Evolutionary conservation across 345 rosid genomes (phyloP), one percentile per base, ranked within the genome.

Genomic region (Limnanthes douglasii): DNA sequence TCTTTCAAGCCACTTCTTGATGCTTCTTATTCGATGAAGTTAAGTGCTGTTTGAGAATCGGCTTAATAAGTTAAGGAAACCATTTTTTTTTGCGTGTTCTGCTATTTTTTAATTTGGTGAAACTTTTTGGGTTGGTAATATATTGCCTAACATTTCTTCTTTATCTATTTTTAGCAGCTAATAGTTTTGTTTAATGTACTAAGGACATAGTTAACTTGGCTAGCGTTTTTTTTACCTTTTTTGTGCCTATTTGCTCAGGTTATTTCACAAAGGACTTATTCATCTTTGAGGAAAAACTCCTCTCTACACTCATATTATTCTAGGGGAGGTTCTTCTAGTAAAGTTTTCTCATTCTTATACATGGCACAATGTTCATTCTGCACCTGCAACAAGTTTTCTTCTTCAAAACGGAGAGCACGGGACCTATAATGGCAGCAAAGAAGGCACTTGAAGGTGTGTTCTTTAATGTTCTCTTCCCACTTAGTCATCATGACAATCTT

Each of bases 391-490:
- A 71, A 72, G 41, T 55, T 64, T 51, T n/a, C n/a, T n/a, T 57
- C 71, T 15, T 86, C 95, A 9, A 78, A 78, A 50, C 45, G 86
- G 49, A 69, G 97, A 65, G 69, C 97, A 29, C 69, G 93, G 90
- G 95, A 11, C 93, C 90, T 11, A 80, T 79, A 12, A 73, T 83
- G 95, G 83, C 93, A n/a, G 93, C 90, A 6, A 88, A 82, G 57
- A 88, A 72, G 55, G 65, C 74, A 16, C 40, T 88, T 20, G 62
- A 62, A 68, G 95, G 97, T 82, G 34, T 36, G 43, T 39, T 30
- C 41, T 24, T 11, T 18, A 15, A 7, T 53, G 12, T 61, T 45
- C 5, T 25, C 51, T 26, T 15, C 8, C 15, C 2, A 29, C 18
- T 34, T 11, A 24, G 8, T 32, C 10, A 24, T 31, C 36, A 38